These are phyloP conservation scores for Trichoderma sp. DNA, from an alignment of 2,329 filamentous ascomycete species.

Conservation along the genomic window DNA sequence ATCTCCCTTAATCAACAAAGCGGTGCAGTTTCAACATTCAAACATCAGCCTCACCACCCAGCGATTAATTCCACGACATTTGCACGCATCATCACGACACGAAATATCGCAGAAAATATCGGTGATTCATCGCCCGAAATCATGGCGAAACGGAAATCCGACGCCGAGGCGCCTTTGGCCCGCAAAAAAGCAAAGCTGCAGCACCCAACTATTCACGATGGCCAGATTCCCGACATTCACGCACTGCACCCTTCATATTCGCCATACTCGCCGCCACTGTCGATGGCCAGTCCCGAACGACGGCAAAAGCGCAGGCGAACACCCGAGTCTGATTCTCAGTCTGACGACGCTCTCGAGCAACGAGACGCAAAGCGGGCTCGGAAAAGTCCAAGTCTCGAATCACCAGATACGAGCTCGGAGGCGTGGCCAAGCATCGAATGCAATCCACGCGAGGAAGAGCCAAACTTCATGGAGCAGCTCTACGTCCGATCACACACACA, in stretches of 20 bases:
- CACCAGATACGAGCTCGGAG: neutral
- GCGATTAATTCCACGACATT: neutral
- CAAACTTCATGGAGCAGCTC: neutral
- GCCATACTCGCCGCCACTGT: neutral
- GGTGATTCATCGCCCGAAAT: neutral
- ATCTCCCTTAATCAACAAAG: neutral
- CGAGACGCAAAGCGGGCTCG: neutral
- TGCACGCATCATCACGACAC: neutral
- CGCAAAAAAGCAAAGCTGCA: neutral
- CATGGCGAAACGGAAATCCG: neutral
- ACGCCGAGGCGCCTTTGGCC: neutral
- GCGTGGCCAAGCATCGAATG: neutral
- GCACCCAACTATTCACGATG: neutral
- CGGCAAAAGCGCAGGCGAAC: neutral
- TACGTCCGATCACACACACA: neutral
- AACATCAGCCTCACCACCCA: neutral
- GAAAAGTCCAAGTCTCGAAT: neutral
- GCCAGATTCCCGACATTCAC: neutral
- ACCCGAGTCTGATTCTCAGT: neutral
- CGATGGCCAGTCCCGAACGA: neutral
- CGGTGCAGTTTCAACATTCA: neutral
- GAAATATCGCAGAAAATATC: rapidly evolving
- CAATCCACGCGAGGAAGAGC: neutral
- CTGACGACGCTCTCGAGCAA: neutral
- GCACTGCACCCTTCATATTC: neutral